phyloP scores from a whole-genome alignment of 345 rosid species.

The Eucalyptus grandis region DNA sequence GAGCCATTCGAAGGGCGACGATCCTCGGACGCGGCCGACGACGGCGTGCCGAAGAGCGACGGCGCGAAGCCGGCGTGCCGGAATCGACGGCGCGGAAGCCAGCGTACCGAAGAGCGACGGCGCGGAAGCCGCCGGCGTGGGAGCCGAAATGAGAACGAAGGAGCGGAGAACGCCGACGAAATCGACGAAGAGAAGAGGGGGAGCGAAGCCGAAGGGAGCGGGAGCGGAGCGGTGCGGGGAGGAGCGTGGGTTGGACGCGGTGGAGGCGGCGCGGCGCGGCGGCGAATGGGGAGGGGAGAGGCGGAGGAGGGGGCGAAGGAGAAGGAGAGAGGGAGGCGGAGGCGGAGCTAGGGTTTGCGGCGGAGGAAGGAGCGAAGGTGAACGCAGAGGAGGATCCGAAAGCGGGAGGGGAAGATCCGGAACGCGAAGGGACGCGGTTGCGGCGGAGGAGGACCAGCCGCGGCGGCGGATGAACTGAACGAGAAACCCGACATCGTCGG shows the following conservation, averaged over 20 bases:
- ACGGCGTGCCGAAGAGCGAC: neutral
- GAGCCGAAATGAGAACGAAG: conserved; percentile 14
- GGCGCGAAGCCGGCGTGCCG: neutral
- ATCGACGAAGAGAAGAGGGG: conserved; percentile 10
- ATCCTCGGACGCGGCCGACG: neutral
- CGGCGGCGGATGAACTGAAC: conserved; percentile 26
- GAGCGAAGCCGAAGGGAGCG: neutral
- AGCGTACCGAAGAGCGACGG: too few species aligned
- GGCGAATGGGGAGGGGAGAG: neutral
- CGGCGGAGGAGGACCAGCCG: conserved; percentile 24
- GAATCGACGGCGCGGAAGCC: too few species aligned
- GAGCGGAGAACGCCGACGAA: conserved; percentile 6
- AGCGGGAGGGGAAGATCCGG: conserved; percentile 19
- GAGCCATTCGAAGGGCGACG: neutral
- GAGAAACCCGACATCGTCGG: conserved; percentile 21
- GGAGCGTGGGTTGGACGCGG: neutral
- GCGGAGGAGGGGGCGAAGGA: neutral
- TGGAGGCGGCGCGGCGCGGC: neutral
- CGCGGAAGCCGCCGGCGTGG: neutral
- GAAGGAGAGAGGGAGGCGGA: neutral
- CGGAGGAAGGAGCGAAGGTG: neutral
- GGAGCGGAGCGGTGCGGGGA: neutral
- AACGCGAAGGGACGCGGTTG: conserved; percentile 8
- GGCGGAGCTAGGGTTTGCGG: conserved; percentile 6
- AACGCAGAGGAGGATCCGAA: conserved; percentile 15